Evolutionary conservation across 805 yeast species (phyloP), one percentile per base, ranked within the genome.

Genomic region (Ascoidea tarda): DNA sequence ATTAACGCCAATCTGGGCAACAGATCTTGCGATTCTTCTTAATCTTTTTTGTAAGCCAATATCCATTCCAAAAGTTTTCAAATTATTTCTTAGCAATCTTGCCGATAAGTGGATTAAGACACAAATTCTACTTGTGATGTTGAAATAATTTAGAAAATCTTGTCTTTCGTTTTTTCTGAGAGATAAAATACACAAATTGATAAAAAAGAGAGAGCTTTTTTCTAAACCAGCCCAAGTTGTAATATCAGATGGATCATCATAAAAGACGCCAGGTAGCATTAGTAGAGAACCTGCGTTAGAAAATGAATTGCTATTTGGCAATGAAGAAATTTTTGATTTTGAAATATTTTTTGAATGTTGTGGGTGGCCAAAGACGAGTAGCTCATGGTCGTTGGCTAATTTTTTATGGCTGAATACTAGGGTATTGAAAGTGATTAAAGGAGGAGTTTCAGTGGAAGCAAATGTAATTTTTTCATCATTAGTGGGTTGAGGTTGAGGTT

Each of bases 1-100:
- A 60, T 81, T 81, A 53, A 83, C 76, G 54, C 81, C 79, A 53
- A 85, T 73, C 54, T 79, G 84, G 2, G 87, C 76, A 53, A 80
- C 72, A 1, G 82, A 69, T 6, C 73, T 66, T 0, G 81, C 75
- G 14, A 83, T 68, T 54, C 74, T 72, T 59, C 73, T 78, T 57
- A 84, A 63, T 46, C 77, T 66, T 52, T 70, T 69, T 53, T 76
- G 71, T 10, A 82, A 72, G 8, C 74, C 65, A 31, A 63, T 65
- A 51, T 77, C 76, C 53, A 72, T 69, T 42, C 73, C 72, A 12
- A 78, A 73, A 31, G 67, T 69, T 8, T 66, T 63, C 48, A 80
- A 69, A 55, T 80, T 82, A 38, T 72, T 71, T 52, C 73, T 77
- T 14, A 77, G 69, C 38, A 84, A 64, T 55, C 86, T 69, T 3